These are phyloP conservation scores for Senecio squalidus DNA, from an alignment of 140 eudicot species.

Conservation along the genomic window DNA sequence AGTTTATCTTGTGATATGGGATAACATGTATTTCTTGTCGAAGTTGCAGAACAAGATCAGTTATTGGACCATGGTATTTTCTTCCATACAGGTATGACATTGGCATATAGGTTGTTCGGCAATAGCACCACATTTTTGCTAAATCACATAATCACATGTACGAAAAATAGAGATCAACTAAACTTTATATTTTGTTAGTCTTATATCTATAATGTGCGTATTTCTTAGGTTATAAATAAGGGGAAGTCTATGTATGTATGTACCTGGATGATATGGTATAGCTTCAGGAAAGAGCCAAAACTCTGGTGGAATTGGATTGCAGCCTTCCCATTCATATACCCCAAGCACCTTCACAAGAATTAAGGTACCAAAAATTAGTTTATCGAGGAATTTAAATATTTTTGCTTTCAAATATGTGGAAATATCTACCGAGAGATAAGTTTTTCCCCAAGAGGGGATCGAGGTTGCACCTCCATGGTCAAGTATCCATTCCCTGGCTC, in stretches of 20 bases:
- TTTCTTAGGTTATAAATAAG: background rate
- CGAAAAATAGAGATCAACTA: background rate
- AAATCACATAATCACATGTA: conserved; percentile 5
- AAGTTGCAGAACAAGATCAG: conserved; percentile 34
- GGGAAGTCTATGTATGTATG: background rate
- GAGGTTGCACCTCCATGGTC: conserved; percentile 48
- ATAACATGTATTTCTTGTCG: conserved; percentile 42
- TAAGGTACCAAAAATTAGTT: background rate
- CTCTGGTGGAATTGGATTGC: conserved; percentile 72
- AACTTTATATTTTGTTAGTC: background rate
- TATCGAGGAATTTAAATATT: background rate
- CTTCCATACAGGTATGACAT: conserved; percentile 52
- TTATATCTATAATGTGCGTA: too few species aligned
- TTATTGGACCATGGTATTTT: conserved; percentile 40
- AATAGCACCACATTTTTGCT: conserved; percentile 56
- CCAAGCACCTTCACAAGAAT: conserved; percentile 59
- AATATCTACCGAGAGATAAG: conserved; percentile 41
- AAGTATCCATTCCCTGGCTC: conserved; percentile 48
- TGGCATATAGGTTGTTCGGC: conserved; percentile 47
- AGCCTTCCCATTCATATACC: conserved; percentile 68
- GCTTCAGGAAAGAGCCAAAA: conserved; percentile 61
- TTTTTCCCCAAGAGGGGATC: conserved; percentile 62
- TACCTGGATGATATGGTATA: conserved; percentile 65
- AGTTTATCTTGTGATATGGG: conserved; percentile 32
- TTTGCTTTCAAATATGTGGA: background rate